Percentiles rank a stretch among this genome's conserved stretches.
Conservation (phyloP, 306 rosid species). For the Pyrus bretschneideri region DNA sequence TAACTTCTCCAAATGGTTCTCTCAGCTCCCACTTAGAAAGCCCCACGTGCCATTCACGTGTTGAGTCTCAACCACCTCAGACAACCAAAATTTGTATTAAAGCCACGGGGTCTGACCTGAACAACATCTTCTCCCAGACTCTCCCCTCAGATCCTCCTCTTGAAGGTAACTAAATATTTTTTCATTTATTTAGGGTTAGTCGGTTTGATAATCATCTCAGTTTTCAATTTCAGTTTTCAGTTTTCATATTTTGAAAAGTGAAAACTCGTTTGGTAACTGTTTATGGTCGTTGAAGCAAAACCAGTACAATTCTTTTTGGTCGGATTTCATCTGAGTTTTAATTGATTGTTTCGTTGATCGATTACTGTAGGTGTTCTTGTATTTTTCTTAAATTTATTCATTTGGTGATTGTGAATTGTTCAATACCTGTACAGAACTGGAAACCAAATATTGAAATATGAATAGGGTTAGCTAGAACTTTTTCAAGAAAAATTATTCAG, state of each 20-base stretch:
- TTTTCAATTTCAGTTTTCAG: background rate
- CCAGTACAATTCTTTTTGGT: background rate
- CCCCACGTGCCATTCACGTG: too few relatives aligned
- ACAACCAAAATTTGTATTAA: background rate
- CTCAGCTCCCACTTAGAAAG: too few relatives aligned
- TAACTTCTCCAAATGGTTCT: too few relatives aligned
- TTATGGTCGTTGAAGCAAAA: too few relatives aligned
- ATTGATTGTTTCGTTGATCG: background rate
- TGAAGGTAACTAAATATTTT: background rate
- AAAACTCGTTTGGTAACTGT: too few relatives aligned
- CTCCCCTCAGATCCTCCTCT: background rate
- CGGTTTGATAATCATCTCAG: too few relatives aligned
- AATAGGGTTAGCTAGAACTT: background rate
- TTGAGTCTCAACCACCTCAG: too few relatives aligned
- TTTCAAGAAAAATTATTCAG: background rate
- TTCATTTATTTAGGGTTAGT: too few relatives aligned
- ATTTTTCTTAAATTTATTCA: background rate
- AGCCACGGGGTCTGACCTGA: background rate
- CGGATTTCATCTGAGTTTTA: background rate
- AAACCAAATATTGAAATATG: background rate
- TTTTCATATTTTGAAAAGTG: too few relatives aligned
- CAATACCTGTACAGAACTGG: background rate
- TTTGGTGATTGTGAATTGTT: constrained; percentile 3
- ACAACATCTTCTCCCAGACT: background rate
- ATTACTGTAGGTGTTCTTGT: background rate